Percentiles rank a stretch among this genome's conserved stretches.
These are phyloP conservation scores for Plantago major DNA, from an alignment of 257 asterid genomes.

Conservation along the genomic window DNA sequence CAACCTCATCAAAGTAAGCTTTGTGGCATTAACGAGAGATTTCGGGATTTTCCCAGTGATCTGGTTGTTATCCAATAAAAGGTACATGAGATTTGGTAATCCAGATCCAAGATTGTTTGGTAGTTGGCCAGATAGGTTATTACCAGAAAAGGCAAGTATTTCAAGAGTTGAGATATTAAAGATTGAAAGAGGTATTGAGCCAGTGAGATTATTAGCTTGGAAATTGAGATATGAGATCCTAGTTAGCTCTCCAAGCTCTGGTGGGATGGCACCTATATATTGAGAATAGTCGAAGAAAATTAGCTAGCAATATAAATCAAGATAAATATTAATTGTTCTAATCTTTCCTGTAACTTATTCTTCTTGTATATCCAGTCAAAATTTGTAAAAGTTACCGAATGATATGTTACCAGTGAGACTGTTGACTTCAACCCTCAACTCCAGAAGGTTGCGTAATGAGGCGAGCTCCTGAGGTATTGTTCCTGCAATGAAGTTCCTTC, in stretches of 20 bases:
- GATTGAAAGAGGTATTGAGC: constrained; percentile 30
- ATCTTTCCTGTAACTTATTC: too few relatives aligned
- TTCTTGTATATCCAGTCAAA: too few relatives aligned
- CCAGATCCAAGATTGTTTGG: constrained; percentile 22
- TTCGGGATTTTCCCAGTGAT: constrained; percentile 32
- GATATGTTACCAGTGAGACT: constrained; percentile 39
- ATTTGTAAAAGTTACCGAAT: constrained; percentile 26
- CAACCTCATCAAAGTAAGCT: constrained; percentile 17
- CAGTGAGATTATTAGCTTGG: constrained; percentile 25
- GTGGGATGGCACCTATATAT: constrained; percentile 30
- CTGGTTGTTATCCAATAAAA: constrained; percentile 34
- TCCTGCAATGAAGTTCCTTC: constrained; percentile 20
- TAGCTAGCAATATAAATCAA: not conserved
- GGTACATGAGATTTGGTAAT: constrained; percentile 25
- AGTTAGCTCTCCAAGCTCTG: constrained; percentile 26
- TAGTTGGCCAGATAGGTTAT: constrained; percentile 28
- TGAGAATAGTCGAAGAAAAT: constrained; percentile 30
- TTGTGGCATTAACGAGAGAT: constrained; percentile 37
- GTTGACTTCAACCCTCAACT: constrained; percentile 26
- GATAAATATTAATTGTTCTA: too few relatives aligned
- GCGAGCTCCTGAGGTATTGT: constrained; percentile 35
- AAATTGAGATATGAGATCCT: constrained; percentile 21
- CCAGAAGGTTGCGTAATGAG: constrained; percentile 17
- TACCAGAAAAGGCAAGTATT: constrained; percentile 26
- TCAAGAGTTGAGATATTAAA: constrained; percentile 30